Evolutionary conservation across 2,329 filamentous ascomycete genomes (phyloP), one percentile per base, ranked within the genome.

Genomic region (Cytospora leucostoma): DNA sequence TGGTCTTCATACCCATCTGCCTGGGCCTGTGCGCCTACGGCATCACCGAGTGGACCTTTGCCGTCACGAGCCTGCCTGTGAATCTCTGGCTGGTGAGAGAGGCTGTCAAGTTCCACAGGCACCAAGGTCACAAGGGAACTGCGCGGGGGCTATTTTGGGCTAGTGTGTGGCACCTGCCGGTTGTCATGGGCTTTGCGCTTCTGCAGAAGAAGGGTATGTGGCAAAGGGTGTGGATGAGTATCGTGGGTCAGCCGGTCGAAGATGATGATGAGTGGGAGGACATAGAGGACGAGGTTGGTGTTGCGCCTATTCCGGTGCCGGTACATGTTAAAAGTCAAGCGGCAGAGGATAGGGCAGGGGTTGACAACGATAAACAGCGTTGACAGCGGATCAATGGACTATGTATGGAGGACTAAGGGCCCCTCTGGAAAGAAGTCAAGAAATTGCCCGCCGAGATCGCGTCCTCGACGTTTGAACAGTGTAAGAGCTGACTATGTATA

Each of bases 71-170:
- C 69, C 82, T 88, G 49, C 85, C 91, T 3, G 86, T 96, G 66
- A 99, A 99, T 74, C 80, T 82, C 37, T 99, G 95, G 95, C 85
- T 99, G 69, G 82, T 87, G 10, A 84, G 86, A 60, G 89, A 96
- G 75, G 92, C 94, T 0, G 85, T 91, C 70, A 81, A 82, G 44
- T 97, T 98, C 78, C 97, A 91, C 88, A 85, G 83, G 67, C 79
- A 85, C 34, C 86, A 92, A 70, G 94, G 94, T 13, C 84, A 89
- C 66, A 88, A 88, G 69, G 93, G 93, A 2, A 92, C 85, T 19
- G 93, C 95, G 2, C 84, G 92, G 62, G 88, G 89, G 0, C 76
- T 99, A 59, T 99, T 99, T 76, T 99, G 95, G 95, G 93, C 95
- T 1, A 97, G 92, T 74, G 92, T 99, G 11, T 98, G 94, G 95